Evolutionary conservation across 1,284 basidiomycete species (phyloP).

Genomic region (Bondarzewia mesenterica): DNA sequence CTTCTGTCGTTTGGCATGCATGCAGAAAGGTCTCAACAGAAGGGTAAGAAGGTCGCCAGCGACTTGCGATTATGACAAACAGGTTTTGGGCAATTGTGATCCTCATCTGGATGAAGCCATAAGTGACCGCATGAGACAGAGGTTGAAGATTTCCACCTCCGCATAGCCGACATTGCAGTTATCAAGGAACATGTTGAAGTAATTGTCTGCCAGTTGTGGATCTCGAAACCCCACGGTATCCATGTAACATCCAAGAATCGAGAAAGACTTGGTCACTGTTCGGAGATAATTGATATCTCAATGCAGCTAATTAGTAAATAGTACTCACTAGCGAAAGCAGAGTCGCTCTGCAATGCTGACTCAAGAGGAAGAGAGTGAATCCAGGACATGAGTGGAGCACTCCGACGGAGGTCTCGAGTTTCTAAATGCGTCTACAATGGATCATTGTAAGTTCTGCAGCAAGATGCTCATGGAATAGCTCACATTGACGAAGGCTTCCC

Average conservation of each 20-base stretch:
- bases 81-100: conserved; percentile 64
- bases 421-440: conserved; percentile 48
- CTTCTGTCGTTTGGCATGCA: conserved; percentile 50
- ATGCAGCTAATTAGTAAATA: conserved; percentile 1
- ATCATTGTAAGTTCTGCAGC: neutral
- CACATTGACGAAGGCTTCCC: conserved; percentile 62
- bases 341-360: conserved; percentile 74
- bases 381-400: conserved; percentile 73
- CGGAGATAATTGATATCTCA: conserved; percentile 9
- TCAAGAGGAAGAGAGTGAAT: conserved; percentile 72
- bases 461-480: conserved; percentile 13
- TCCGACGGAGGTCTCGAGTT: conserved; percentile 82
- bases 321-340: conserved; percentile 62
- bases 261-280: conserved; percentile 63
- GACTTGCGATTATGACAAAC: conserved; percentile 49
- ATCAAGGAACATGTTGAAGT: conserved; percentile 65
- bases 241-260: conserved; percentile 50
- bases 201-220: conserved; percentile 57
- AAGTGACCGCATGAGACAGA: conserved; percentile 1
- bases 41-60: conserved; percentile 73
- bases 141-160: conserved; percentile 43
- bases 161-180: conserved; percentile 78
- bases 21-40: conserved; percentile 57
- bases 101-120: conserved; percentile 46
- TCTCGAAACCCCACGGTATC: conserved; percentile 58